phyloP scores from a whole-genome alignment of 805 yeast species.

The Starmerella roubikii region DNA sequence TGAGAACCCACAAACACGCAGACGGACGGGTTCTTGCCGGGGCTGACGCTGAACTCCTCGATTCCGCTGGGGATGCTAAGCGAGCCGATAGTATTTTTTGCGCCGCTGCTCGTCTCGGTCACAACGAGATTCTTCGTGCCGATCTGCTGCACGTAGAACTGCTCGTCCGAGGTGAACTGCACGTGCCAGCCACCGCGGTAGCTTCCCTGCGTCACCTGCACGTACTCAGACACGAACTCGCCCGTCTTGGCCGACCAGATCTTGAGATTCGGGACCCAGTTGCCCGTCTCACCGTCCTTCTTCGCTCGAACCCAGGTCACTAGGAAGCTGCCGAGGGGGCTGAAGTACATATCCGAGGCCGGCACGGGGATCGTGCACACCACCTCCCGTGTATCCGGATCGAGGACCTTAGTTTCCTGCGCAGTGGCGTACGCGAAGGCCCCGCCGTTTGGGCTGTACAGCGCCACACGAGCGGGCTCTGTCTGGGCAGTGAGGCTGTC shows the following conservation, averaged over 20 bases:
- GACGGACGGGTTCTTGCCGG: conserved; percentile 79
- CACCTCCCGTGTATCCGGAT: conserved; percentile 39
- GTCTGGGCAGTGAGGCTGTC: conserved; percentile 22
- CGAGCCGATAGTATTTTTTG: conserved; percentile 39
- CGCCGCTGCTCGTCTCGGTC: conserved; percentile 44
- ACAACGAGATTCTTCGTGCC: conserved; percentile 47
- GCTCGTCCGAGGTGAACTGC: conserved; percentile 78
- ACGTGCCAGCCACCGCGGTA: conserved; percentile 55
- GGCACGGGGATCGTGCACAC: conserved; percentile 38
- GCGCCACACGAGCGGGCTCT: conserved; percentile 47
- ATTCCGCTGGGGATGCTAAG: conserved; percentile 40
- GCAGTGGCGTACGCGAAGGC: conserved; percentile 65
- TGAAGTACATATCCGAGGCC: conserved; percentile 73
- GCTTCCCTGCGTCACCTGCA: conserved; percentile 59
- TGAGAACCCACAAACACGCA: conserved; percentile 85
- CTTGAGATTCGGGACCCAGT: conserved; percentile 66
- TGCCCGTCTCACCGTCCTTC: conserved; percentile 54
- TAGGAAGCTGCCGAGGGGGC: conserved; percentile 74
- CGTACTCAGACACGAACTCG: conserved; percentile 44
- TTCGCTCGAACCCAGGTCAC: conserved; percentile 85
- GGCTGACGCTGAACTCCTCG: conserved; percentile 56
- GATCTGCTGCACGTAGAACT: conserved; percentile 44
- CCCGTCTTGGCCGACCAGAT: conserved; percentile 48
- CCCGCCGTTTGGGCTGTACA: conserved; percentile 54
- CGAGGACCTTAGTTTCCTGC: conserved; percentile 39